Base-by-base conservation (phyloP, 768 basidiomycete species). In the Calocybe cyanea region DNA sequence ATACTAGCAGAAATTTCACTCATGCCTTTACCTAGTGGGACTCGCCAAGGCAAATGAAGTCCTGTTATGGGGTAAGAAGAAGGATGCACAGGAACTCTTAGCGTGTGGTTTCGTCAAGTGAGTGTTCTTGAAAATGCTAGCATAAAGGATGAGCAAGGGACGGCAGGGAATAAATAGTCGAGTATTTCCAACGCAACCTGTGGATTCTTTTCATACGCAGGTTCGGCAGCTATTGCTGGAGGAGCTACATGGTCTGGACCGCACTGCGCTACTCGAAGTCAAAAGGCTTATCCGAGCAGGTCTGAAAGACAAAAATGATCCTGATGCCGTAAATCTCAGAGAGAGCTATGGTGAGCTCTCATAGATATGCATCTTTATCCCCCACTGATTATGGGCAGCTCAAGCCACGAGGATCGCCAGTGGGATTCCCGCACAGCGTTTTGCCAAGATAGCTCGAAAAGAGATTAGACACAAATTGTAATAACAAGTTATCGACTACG, bases 21-120 rank as follows among this genome's bases (percentile, higher is more conserved):
- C 11, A 40, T 23, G 28, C n/a, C n/a, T n/a, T n/a, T n/a, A n/a
- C n/a, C 17, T 43, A 87, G 85, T 86, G 80, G 85, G 85, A 13
- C 57, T 81, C 19, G 75, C 76, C 11, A 78, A 76, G 52, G 85
- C 85, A 20, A 87, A 85, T 40, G 86, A 88, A 48, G 81, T 79
- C 1, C 69, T 88, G 2, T 64, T 88, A 9, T 81, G 81, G 66
- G 85, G 83, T 35, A 81, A 80, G 63, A 86, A 80, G 63, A 76
- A 83, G 51, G 65, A 58, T 1, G 77, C 80, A 0, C 67, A 77
- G 50, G 81, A 84, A 33, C 66, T 88, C 0, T 63, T 77, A 4
- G 63, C 71, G 32, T 77, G 70, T 56, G 81, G 84, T 11, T 87
- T 87, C 57, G 62, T 84, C 51, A 87, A 85, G 81, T 85, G 53